Conservation (phyloP, 257 asterid species). For the Solanum boliviense region DNA sequence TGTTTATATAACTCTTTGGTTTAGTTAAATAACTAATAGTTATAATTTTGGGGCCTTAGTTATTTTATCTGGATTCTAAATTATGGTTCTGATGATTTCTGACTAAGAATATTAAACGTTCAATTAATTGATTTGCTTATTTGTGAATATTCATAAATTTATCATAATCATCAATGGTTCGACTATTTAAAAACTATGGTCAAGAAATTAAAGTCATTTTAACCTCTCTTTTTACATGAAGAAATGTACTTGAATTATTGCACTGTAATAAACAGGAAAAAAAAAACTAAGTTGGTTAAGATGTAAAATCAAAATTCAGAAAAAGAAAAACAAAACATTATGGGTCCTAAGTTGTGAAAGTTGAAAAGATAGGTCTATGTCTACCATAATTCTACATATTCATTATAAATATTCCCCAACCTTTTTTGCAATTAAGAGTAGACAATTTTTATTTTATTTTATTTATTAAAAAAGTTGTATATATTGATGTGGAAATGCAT, state of each 20-base stretch:
- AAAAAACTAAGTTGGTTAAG: background rate
- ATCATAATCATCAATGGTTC: background rate
- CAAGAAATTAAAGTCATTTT: background rate
- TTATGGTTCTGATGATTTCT: background rate
- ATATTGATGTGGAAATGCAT: background rate
- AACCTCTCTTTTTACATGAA: background rate
- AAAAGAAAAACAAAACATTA: background rate
- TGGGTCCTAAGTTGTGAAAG: background rate
- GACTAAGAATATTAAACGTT: background rate
- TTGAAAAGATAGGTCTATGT: background rate
- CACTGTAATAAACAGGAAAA: background rate
- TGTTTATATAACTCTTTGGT: background rate
- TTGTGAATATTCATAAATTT: background rate
- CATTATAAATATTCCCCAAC: background rate
- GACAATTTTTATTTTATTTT: background rate
- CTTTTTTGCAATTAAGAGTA: background rate
- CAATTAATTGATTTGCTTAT: background rate
- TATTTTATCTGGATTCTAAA: background rate
- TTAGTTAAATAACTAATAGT: background rate
- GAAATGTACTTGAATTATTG: background rate
- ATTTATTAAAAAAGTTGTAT: background rate
- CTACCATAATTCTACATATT: background rate
- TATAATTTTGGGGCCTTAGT: background rate
- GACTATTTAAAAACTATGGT: background rate
- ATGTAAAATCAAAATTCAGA: background rate